Evolutionary conservation across 495 filamentous ascomycete genomes (phyloP).

Genomic region (Podospora pseudoanserina): DNA sequence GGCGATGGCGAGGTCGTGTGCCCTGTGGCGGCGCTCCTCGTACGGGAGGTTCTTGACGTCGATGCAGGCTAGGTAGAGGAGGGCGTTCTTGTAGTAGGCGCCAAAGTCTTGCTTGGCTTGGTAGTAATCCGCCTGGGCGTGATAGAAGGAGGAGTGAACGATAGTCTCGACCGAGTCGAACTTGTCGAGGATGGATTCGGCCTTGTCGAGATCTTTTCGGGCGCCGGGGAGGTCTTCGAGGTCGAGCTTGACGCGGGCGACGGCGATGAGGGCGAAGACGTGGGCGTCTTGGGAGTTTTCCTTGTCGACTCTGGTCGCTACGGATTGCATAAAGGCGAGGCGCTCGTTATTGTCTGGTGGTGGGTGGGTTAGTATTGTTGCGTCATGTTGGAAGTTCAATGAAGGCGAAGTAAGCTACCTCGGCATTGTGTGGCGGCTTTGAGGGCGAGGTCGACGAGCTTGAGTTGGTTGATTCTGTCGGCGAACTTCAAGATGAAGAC

Average conservation of each 20-base stretch:
- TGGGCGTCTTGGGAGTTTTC: slow-evolving; percentile 93
- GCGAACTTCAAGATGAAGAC: slow-evolving; percentile 93
- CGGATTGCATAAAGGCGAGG: slow-evolving; percentile 76
- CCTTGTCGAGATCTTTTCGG: slow-evolving; percentile 78
- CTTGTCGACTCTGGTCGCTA: slow-evolving; percentile 85
- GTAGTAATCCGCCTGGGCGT: slow-evolving; percentile 91
- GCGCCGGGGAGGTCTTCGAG: slow-evolving; percentile 71
- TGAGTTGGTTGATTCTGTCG: slow-evolving; percentile 97
- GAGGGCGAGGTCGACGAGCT: slow-evolving; percentile 86
- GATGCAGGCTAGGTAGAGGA: slow-evolving; percentile 97
- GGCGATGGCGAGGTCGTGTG: slow-evolving; percentile 89
- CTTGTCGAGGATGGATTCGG: slow-evolving; percentile 79
- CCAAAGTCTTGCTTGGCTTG: slow-evolving; percentile 90
- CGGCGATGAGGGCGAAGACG: slow-evolving; percentile 86
- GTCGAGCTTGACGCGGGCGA: slow-evolving; percentile 82
- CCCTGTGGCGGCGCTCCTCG: slow-evolving; percentile 70
- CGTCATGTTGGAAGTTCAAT: slow-evolving; percentile 16
- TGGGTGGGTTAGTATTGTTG: background rate
- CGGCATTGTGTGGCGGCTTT: slow-evolving; percentile 80
- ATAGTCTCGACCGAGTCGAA: slow-evolving; percentile 96
- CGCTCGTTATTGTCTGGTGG: slow-evolving; percentile 77
- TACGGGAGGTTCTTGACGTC: slow-evolving; percentile 68
- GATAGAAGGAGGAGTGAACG: slow-evolving; percentile 96
- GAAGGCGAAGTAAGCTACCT: slow-evolving; percentile 49
- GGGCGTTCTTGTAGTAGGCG: slow-evolving; percentile 92